Conservation (phyloP, 805 yeast species). For the Starmerella floricola region DNA sequence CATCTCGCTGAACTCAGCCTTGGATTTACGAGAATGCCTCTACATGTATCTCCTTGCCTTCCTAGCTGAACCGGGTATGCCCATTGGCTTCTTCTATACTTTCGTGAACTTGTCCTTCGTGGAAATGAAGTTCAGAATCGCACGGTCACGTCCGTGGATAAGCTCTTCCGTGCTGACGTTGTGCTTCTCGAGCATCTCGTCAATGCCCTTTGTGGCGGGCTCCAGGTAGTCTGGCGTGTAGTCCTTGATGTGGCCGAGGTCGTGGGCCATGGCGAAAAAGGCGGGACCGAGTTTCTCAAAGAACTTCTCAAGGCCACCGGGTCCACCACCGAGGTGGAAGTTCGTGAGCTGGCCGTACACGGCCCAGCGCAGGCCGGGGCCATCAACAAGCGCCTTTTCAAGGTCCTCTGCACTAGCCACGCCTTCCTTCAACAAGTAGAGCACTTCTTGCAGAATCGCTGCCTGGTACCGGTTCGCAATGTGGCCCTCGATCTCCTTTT, state of each 20-base stretch:
- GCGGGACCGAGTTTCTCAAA: conserved; percentile 14
- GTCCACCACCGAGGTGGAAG: conserved; percentile 17
- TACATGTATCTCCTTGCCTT: too few relatives aligned
- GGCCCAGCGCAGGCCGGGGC: conserved; percentile 18
- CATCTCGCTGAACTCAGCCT: too few relatives aligned
- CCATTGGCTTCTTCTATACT: neutral
- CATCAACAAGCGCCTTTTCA: conserved; percentile 15
- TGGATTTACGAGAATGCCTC: too few relatives aligned
- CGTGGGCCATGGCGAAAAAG: conserved; percentile 7
- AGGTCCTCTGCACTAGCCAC: conserved; percentile 13
- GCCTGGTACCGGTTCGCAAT: conserved; percentile 18
- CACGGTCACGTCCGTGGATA: conserved; percentile 10
- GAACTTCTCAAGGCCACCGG: conserved; percentile 10
- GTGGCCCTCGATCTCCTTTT: conserved; percentile 16
- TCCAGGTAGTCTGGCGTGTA: conserved; percentile 8
- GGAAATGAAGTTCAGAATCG: conserved; percentile 9
- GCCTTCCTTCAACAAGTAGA: conserved; percentile 10
- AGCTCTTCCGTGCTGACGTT: conserved; percentile 9
- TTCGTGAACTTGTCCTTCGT: conserved; percentile 12
- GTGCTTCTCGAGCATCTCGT: conserved; percentile 3
- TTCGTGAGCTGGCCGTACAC: conserved; percentile 14
- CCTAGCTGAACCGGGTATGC: too few relatives aligned
- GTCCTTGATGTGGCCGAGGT: conserved; percentile 9
- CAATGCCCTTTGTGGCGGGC: conserved; percentile 7
- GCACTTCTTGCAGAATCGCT: conserved; percentile 13